A percentile compares a stretch with the other conserved stretches of the same genome.
phyloP scores from a whole-genome alignment of 371 early-diverging fungal genomes.

The Zopfochytrium polystomum region DNA sequence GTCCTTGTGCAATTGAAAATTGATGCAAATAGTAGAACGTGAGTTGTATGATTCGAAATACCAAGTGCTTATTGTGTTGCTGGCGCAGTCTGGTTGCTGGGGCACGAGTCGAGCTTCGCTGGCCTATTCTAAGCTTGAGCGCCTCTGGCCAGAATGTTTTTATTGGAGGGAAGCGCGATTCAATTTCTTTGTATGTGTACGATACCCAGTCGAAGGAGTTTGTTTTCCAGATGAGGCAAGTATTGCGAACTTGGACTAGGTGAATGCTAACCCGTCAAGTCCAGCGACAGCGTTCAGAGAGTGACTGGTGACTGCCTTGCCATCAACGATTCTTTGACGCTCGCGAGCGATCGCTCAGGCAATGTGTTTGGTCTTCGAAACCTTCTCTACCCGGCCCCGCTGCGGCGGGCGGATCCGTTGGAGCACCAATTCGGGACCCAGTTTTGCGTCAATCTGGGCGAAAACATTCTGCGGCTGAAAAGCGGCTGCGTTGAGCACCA shows the following conservation, averaged over 20 bases:
- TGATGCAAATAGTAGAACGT: slow-evolving; percentile 38
- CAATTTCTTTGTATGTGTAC: slow-evolving; percentile 26
- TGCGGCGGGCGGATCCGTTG: too few relatives aligned
- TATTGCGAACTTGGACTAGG: neutral
- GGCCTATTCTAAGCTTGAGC: slow-evolving; percentile 31
- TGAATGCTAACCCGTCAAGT: too few relatives aligned
- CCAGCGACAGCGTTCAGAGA: slow-evolving; percentile 32
- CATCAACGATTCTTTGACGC: neutral
- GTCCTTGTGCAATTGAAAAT: slow-evolving; percentile 39
- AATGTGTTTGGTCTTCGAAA: slow-evolving; percentile 16
- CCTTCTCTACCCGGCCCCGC: neutral
- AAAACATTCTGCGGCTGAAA: slow-evolving; percentile 23
- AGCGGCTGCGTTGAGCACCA: too few relatives aligned
- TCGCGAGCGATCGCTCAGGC: slow-evolving; percentile 32
- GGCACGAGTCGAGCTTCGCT: slow-evolving; percentile 18
- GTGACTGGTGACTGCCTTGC: slow-evolving; percentile 18
- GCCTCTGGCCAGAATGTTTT: slow-evolving; percentile 16
- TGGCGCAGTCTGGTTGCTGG: slow-evolving; percentile 30
- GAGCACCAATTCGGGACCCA: slow-evolving; percentile 21
- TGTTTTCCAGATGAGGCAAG: slow-evolving; percentile 29
- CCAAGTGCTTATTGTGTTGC: neutral
- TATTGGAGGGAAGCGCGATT: slow-evolving; percentile 25
- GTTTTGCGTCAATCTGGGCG: slow-evolving; percentile 29
- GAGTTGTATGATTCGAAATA: neutral
- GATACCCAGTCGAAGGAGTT: slow-evolving; percentile 26